phyloP scores from a whole-genome alignment of 495 filamentous ascomycete species.

The Aspergillus kassunensis region DNA sequence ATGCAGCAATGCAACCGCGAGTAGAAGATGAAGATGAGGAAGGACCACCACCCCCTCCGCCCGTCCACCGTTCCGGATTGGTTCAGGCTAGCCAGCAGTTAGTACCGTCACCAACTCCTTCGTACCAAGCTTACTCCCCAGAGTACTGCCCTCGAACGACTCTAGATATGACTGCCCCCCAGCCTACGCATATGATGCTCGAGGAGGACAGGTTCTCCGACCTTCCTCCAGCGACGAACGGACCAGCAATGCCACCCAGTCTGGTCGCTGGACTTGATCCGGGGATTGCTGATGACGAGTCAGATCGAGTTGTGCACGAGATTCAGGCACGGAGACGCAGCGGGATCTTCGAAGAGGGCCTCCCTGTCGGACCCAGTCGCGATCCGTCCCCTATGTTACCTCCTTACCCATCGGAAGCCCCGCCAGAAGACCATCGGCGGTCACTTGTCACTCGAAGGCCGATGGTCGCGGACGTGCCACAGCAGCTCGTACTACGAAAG shows the following conservation, averaged over 20 bases:
- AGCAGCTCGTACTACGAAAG: slow-evolving; percentile 9
- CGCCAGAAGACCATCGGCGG: slow-evolving; percentile 22
- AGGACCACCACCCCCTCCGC: slow-evolving; percentile 44
- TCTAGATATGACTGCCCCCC: slow-evolving; percentile 14
- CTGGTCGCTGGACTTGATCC: slow-evolving; percentile 69
- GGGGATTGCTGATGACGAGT: slow-evolving; percentile 50
- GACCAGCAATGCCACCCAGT: slow-evolving; percentile 57
- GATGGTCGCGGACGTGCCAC: slow-evolving; percentile 4
- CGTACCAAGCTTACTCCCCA: slow-evolving; percentile 36
- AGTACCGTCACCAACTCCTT: slow-evolving; percentile 24
- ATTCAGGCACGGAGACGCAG: slow-evolving; percentile 25
- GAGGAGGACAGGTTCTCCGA: slow-evolving; percentile 17
- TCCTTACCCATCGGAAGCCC: slow-evolving; percentile 37
- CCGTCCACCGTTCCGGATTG: slow-evolving; percentile 42
- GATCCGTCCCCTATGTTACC: slow-evolving; percentile 18
- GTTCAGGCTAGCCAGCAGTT: slow-evolving; percentile 24
- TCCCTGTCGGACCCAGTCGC: slow-evolving; percentile 24
- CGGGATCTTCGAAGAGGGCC: slow-evolving; percentile 29
- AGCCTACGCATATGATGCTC: slow-evolving; percentile 12
- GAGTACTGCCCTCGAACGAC: slow-evolving; percentile 23
- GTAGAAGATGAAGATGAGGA: slow-evolving; percentile 65
- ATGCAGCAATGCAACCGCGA: slow-evolving; percentile 60
- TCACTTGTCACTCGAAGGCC: slow-evolving; percentile 9
- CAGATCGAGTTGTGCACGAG: slow-evolving; percentile 37
- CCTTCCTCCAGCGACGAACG: slow-evolving; percentile 30